Evolutionary conservation across 1,284 basidiomycete species (phyloP), one percentile per base, ranked within the genome.

Genomic region (Pyrrhoderma noxium): DNA sequence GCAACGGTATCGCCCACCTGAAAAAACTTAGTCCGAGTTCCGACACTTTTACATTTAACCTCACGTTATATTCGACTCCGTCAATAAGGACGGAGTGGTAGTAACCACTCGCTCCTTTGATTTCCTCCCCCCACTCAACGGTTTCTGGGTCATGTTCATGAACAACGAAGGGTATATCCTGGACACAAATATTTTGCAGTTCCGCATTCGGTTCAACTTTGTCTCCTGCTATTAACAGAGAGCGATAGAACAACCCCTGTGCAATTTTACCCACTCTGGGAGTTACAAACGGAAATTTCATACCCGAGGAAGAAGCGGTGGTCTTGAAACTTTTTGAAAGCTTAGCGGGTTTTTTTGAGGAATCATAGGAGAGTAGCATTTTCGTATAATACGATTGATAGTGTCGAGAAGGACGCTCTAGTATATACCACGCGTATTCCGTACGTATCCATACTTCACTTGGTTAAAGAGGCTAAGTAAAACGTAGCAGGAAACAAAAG

Each of bases 1-100:
- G 82, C 76, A 0, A 85, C 76, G 45, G 71, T 62, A 56, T 86
- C 80, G 8, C 80, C 79, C 44, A 71, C 65, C 83, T 85, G 41
- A 18, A 45, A 34, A 13, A 49, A 2, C 55, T 22, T 57, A 39
- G 57, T 45, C n/a, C n/a, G n/a, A n/a, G n/a, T n/a, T n/a, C n/a
- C n/a, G n/a, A n/a, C n/a, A n/a, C n/a, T n/a, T n/a, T n/a, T n/a
- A 21, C 21, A 38, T 51, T 3, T 45, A 41, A 8, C 39, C 70
- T 54, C 59, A 80, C 82, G 18, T 61, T 59, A 60, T 86, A 85
- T 25, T 62, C 51, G 3, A 70, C 71, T 2, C 75, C 77, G 55
- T 85, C 83, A 45, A 85, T 68, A 3, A 56, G 62, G 2, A 80
- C 73, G 35, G 69, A 72, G 14, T 52, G 47, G 55, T 74, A 85